These are phyloP conservation scores for Penicillium sp. DNA, from an alignment of 2,329 filamentous ascomycete species.

Conservation along the genomic window DNA sequence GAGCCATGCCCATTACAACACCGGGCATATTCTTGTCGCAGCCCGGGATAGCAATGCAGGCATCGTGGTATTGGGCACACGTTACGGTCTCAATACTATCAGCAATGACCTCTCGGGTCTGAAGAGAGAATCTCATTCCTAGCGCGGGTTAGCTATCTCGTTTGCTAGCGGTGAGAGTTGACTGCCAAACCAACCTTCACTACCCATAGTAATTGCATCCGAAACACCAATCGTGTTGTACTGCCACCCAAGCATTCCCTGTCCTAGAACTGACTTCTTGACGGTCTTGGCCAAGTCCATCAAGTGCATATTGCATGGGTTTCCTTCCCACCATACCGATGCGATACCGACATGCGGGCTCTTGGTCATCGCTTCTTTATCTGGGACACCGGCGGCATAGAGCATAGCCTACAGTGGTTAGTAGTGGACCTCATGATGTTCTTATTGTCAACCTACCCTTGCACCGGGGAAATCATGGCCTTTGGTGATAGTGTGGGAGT, in stretches of 20 bases:
- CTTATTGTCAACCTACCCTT: conserved; percentile 57
- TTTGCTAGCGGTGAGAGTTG: conserved; percentile 13
- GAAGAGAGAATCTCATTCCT: conserved; percentile 93
- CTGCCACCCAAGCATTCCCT: conserved; percentile 90
- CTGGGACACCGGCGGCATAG: conserved; percentile 85
- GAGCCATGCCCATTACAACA: conserved; percentile 82
- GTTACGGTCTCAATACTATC: conserved; percentile 93
- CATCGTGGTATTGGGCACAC: conserved; percentile 87
- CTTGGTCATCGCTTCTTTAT: conserved; percentile 80
- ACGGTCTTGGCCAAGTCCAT: conserved; percentile 83
- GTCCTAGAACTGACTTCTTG: conserved; percentile 74
- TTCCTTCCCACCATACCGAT: conserved; percentile 96
- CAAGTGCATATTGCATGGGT: conserved; percentile 81
- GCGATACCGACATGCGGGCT: conserved; percentile 88
- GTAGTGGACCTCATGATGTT: neutral
- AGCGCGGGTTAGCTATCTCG: neutral
- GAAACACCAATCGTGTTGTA: conserved; percentile 89
- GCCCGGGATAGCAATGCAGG: conserved; percentile 86
- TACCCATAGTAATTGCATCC: conserved; percentile 93
- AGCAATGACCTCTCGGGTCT: conserved; percentile 87
- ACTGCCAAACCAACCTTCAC: conserved; percentile 61
- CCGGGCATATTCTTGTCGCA: conserved; percentile 99
- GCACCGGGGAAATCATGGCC: conserved; percentile 89
- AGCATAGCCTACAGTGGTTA: conserved; percentile 71
- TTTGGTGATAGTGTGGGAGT: conserved; percentile 76